phyloP scores from a whole-genome alignment of 192 early-diverging fungal genomes.

The Linderina pennispora region DNA sequence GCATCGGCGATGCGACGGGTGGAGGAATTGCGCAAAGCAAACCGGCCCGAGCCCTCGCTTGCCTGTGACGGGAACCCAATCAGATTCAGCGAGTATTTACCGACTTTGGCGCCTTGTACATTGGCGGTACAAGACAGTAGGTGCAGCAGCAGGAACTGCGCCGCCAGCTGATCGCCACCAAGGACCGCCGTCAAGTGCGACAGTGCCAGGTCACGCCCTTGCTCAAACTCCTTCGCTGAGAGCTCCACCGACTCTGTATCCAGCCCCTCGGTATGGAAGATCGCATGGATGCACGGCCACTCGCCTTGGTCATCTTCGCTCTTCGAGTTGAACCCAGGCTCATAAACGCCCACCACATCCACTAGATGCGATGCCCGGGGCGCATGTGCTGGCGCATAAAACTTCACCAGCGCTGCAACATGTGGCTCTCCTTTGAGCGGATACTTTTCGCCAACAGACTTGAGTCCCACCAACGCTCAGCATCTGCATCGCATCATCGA shows the following conservation, averaged over 20 bases:
- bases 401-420: conserved; percentile 59
- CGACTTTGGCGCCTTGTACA: conserved; percentile 52
- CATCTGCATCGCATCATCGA: conserved; percentile 15
- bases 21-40: conserved; percentile 21
- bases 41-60: neutral
- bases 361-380: conserved; percentile 54
- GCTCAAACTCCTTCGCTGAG: conserved; percentile 3
- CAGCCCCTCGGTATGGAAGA: conserved; percentile 13
- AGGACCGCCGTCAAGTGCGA: conserved; percentile 54
- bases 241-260: conserved; percentile 9
- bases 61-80: conserved; percentile 38
- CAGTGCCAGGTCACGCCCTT: conserved; percentile 18
- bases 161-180: conserved; percentile 57
- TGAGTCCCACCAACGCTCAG: neutral
- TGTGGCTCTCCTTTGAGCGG: conserved; percentile 56
- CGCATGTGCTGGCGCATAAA: conserved; percentile 44
- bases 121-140: conserved; percentile 50
- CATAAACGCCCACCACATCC: conserved; percentile 62
- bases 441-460: conserved; percentile 43
- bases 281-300: conserved; percentile 46
- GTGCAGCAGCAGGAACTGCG: conserved; percentile 64
- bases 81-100: conserved; percentile 65
- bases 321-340: conserved; percentile 20
- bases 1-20: conserved; percentile 29
- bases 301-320: neutral